These are phyloP conservation scores for Phragmites australis DNA, from an alignment of 176 grass and related monocot genomes.

Conservation along the genomic window DNA sequence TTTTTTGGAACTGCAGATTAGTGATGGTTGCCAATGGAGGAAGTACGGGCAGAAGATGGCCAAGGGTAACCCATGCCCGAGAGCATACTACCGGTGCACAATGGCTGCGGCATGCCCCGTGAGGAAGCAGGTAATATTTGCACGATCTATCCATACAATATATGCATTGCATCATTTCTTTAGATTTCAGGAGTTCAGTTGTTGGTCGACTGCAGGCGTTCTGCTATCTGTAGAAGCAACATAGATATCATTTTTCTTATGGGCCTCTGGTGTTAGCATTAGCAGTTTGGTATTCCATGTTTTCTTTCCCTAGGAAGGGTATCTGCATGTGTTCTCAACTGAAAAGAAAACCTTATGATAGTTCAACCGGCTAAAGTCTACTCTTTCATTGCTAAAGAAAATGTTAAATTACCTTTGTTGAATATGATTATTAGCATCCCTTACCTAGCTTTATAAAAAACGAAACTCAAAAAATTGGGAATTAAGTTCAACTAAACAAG, in stretches of 20 bases:
- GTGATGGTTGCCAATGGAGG: conserved; percentile 93
- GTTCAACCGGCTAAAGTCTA: not conserved
- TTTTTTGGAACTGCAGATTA: conserved; percentile 49
- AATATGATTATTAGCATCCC: too few species aligned
- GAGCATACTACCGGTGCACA: conserved; percentile 91
- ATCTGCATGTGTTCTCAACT: not conserved
- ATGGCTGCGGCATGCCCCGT: conserved; percentile 85
- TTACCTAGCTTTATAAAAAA: too few species aligned
- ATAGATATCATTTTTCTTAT: not conserved
- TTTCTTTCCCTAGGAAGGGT: not conserved
- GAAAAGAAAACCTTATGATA: not conserved
- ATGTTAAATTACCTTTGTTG: too few species aligned
- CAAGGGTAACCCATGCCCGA: conserved; percentile 85
- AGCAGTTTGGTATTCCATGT: not conserved
- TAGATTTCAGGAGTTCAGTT: not conserved
- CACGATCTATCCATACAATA: not conserved
- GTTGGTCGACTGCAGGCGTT: not conserved
- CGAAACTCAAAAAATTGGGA: too few species aligned
- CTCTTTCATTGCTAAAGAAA: not conserved
- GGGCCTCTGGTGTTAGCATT: not conserved
- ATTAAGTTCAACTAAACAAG: too few species aligned
- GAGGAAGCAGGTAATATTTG: conserved; percentile 68
- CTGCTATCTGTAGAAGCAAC: not conserved
- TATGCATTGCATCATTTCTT: not conserved
- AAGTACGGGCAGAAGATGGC: conserved; percentile 99